phyloP scores from a whole-genome alignment of 805 yeast species.

The Kodamaea laetipori region DNA sequence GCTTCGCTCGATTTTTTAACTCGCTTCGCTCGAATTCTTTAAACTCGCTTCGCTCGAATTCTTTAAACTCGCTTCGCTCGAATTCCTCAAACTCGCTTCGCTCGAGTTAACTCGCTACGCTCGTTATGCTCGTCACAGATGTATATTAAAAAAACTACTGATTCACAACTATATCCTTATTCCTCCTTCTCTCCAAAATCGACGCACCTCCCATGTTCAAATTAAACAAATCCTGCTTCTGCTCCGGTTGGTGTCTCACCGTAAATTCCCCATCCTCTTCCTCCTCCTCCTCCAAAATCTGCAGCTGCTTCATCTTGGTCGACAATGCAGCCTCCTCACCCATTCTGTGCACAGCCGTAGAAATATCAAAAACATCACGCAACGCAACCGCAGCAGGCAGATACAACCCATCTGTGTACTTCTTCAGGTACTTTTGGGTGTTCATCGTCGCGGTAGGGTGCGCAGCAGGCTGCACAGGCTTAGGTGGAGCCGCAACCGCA shows the following conservation, averaged over 20 bases:
- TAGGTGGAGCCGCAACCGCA: slow-evolving; percentile 7
- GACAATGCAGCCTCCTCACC: slow-evolving; percentile 61
- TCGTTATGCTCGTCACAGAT: no score
- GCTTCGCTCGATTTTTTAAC: no score
- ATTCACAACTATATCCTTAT: slow-evolving; percentile 18
- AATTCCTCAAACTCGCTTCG: no score
- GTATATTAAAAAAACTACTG: neutral
- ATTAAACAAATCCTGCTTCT: slow-evolving; percentile 37
- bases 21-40: no score
- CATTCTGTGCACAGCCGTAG: slow-evolving; percentile 81
- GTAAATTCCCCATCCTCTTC: slow-evolving; percentile 31
- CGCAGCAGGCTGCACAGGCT: slow-evolving; percentile 16
- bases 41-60: no score
- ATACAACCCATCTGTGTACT: slow-evolving; percentile 38
- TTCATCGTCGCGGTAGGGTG: slow-evolving; percentile 33
- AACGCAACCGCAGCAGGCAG: slow-evolving; percentile 79
- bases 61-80: no score
- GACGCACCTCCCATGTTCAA: slow-evolving; percentile 55
- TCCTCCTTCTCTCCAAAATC: slow-evolving; percentile 48
- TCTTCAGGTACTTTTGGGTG: slow-evolving; percentile 25
- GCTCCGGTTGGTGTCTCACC: slow-evolving; percentile 16
- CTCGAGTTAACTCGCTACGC: no score
- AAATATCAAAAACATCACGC: slow-evolving; percentile 83
- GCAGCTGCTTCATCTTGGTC: slow-evolving; percentile 18
- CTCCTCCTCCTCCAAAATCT: slow-evolving; percentile 32